These are phyloP conservation scores for Mucor irregularis DNA, from an alignment of 371 early-diverging fungal species.

Conservation along the genomic window DNA sequence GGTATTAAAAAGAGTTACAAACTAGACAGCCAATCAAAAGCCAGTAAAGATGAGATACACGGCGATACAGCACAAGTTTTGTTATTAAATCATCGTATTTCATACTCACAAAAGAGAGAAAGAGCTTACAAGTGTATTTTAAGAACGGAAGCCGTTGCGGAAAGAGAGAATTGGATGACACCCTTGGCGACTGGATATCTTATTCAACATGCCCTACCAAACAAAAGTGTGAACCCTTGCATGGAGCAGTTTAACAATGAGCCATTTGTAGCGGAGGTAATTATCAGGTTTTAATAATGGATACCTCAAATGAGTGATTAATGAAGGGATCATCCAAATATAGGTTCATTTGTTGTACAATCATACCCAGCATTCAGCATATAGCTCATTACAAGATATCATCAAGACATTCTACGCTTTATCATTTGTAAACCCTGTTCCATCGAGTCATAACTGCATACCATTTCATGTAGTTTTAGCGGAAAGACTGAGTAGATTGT, in stretches of 20 bases:
- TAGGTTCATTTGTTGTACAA: conserved; percentile 23
- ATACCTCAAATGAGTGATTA: neutral
- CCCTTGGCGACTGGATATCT: conserved; percentile 50
- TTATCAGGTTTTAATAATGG: neutral
- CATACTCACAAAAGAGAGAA: conserved; percentile 33
- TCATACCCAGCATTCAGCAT: conserved; percentile 17
- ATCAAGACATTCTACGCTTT: conserved; percentile 43
- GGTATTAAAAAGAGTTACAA: too few species aligned
- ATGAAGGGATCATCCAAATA: neutral
- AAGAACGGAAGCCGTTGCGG: conserved; percentile 8
- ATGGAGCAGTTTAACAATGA: conserved; percentile 28
- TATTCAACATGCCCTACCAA: conserved; percentile 29
- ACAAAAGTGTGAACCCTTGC: conserved; percentile 28
- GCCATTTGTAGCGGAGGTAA: conserved; percentile 36
- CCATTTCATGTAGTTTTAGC: conserved; percentile 40
- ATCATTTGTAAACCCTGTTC: conserved; percentile 37
- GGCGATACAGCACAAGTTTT: conserved; percentile 41
- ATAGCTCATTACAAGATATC: conserved; percentile 32
- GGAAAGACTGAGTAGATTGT: conserved; percentile 33
- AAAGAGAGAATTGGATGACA: conserved; percentile 31
- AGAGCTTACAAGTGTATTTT: conserved; percentile 22
- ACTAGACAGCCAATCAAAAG: too few species aligned
- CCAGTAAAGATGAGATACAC: too few species aligned
- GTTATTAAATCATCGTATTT: conserved; percentile 43
- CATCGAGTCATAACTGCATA: conserved; percentile 34